Conservation (phyloP, 2,329 filamentous ascomycete species). For the Arthrobotrys sphaeroides region DNA sequence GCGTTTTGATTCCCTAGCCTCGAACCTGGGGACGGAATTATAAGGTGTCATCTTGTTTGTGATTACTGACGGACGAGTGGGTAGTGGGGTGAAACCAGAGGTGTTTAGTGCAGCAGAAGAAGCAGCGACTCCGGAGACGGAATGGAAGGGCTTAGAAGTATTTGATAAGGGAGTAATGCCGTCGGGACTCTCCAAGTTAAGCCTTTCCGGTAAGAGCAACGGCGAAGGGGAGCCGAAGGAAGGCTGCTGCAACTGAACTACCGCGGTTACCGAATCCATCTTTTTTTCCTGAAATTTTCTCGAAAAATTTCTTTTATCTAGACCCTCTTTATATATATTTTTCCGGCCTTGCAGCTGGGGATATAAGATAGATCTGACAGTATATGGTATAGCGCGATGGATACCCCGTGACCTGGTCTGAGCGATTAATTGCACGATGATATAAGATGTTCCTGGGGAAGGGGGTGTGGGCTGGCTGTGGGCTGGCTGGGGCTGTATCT, state of each 20-base stretch:
- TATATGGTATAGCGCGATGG: slow-evolving; percentile 34
- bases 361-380: slow-evolving; percentile 26
- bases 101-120: background rate
- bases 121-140: slow-evolving; percentile 7
- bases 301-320: slow-evolving; percentile 31
- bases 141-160: slow-evolving; percentile 3
- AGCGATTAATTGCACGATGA: slow-evolving; percentile 52
- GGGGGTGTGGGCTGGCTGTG: background rate
- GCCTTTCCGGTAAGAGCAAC: slow-evolving; percentile 48
- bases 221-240: slow-evolving; percentile 44
- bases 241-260: slow-evolving; percentile 17
- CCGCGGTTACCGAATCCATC: slow-evolving; percentile 35
- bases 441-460: slow-evolving; percentile 25
- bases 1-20: slow-evolving; percentile 34
- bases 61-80: slow-evolving; percentile 47
- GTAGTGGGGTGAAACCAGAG: slow-evolving; percentile 48
- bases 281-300: slow-evolving; percentile 17
- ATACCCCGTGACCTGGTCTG: slow-evolving; percentile 54
- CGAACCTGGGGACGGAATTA: slow-evolving; percentile 40
- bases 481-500: slow-evolving; percentile 8
- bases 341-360: slow-evolving; percentile 7
- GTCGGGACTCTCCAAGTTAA: slow-evolving; percentile 40
- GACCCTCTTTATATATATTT: slow-evolving; percentile 25
- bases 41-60: slow-evolving; percentile 53
- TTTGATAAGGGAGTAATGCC: slow-evolving; percentile 36